Base-by-base conservation (phyloP, 2,329 filamentous ascomycete species). In the Penicillium sp. region DNA sequence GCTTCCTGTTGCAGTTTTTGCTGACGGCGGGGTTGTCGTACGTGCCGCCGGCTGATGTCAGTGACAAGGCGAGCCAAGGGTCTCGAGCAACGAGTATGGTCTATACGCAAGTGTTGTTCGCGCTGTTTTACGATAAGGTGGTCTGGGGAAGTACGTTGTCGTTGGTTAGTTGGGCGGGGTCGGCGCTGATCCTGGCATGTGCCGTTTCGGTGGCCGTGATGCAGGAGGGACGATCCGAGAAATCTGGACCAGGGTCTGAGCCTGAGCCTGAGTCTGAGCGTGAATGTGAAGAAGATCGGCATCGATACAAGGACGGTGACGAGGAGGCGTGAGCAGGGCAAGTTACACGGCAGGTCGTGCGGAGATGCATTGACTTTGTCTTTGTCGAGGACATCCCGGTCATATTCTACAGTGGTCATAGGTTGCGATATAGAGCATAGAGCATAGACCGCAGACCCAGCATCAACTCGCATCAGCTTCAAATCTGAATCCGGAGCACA, bases 1-100 rank as follows among this genome's bases (percentile, higher is more conserved):
- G 92, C 0, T 92, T 96, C 65, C 69, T 87, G 20, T 88, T 92
- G 82, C 92, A 96, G 79, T 90, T 90, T 60, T 78, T 95, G n/a
- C 75, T 95, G 16, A 94, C 91, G 1, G 81, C 83, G 0, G 90
- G 90, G 0, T 73, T 96, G 43, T 79, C 87, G 22, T 83, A 86
- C 54, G 88, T 92, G 63, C 87, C 86, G 55, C 80, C 79, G 1
- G 74, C 75, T 56, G 3, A 25, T 22, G 24, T 22, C 10, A 40
- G 54, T 11, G 48, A 42, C n/a, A 45, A 44, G 44, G 48, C 25
- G 39, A 45, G 54, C 5, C 58, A 62, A 33, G 63, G 71, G 9
- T 76, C 74, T 0, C 76, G 81, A 18, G 84, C 83, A 2, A 86
- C 83, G 0, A 84, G 83, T 48, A 86, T 88, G 83, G 74, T 85